These are phyloP conservation scores for Fusarium pilosicola DNA, from an alignment of 2,329 filamentous ascomycete species.

Conservation along the genomic window DNA sequence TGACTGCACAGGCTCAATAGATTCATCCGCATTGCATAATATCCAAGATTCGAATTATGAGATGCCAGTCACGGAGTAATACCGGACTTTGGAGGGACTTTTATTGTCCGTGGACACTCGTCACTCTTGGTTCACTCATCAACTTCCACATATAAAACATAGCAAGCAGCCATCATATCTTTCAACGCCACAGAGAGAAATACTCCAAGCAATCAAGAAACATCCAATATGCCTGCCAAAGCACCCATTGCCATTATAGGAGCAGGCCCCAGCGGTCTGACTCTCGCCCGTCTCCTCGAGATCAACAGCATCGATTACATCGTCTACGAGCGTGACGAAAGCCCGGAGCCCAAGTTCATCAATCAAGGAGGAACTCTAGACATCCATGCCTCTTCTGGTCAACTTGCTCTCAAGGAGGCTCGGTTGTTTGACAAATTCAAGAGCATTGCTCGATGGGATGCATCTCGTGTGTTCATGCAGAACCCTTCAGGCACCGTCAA, in stretches of 20 bases:
- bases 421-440: constrained; percentile 59
- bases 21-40: neutral
- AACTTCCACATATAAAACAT: neutral
- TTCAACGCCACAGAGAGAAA: neutral
- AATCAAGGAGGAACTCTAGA: constrained; percentile 60
- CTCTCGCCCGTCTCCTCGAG: constrained; percentile 60
- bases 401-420: constrained; percentile 59
- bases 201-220: neutral
- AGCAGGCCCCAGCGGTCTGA: constrained; percentile 53
- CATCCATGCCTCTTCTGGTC: constrained; percentile 60
- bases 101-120: neutral
- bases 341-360: constrained; percentile 44
- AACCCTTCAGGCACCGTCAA: constrained; percentile 43
- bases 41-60: neutral
- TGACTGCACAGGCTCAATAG: rapidly evolving
- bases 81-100: neutral
- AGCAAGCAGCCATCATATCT: neutral
- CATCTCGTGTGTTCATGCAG: constrained; percentile 42
- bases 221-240: neutral
- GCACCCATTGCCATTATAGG: constrained; percentile 59
- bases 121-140: neutral
- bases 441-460: constrained; percentile 41
- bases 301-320: constrained; percentile 54
- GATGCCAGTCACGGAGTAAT: neutral
- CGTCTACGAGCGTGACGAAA: constrained; percentile 56